These are phyloP conservation scores for Hibiscus tridactylites DNA, from an alignment of 345 rosid genomes.

Conservation along the genomic window DNA sequence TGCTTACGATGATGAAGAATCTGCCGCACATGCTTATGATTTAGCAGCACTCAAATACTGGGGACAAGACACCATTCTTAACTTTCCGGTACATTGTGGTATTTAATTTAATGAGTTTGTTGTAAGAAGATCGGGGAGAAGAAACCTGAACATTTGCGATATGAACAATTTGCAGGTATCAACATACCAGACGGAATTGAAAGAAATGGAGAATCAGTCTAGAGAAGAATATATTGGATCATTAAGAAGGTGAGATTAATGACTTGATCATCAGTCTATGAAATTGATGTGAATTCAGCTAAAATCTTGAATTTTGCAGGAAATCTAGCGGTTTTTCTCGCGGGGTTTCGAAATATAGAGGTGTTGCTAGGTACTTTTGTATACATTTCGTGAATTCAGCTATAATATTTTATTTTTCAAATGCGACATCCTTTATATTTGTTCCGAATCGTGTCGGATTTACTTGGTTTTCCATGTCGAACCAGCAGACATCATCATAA, in stretches of 20 bases:
- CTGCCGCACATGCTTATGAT: slow-evolving; percentile 95
- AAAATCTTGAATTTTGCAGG: slow-evolving; percentile 24
- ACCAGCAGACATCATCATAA: slow-evolving; percentile 58
- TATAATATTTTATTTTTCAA: not conserved
- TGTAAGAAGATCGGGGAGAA: not conserved
- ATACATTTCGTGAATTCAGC: not conserved
- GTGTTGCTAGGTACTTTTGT: slow-evolving; percentile 69
- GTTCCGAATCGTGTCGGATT: not conserved
- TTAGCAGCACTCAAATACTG: slow-evolving; percentile 93
- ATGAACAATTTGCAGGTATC: slow-evolving; percentile 27
- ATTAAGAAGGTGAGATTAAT: slow-evolving; percentile 55
- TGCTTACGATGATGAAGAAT: slow-evolving; percentile 83
- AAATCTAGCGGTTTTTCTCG: slow-evolving; percentile 97
- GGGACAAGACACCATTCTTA: slow-evolving; percentile 81
- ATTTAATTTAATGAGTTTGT: not conserved
- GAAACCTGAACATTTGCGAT: not conserved
- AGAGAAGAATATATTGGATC: slow-evolving; percentile 87
- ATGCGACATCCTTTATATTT: not conserved
- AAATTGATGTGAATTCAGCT: not conserved
- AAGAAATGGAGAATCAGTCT: slow-evolving; percentile 71
- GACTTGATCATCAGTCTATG: not conserved
- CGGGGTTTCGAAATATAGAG: slow-evolving; percentile 91
- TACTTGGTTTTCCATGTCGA: not conserved
- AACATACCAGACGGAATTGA: slow-evolving; percentile 51
- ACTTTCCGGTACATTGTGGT: slow-evolving; percentile 52